A percentile compares a stretch with the other conserved stretches of the same genome.
Evolutionary conservation across 495 filamentous ascomycete species (phyloP).

Genomic region (Penicillium desertorum): DNA sequence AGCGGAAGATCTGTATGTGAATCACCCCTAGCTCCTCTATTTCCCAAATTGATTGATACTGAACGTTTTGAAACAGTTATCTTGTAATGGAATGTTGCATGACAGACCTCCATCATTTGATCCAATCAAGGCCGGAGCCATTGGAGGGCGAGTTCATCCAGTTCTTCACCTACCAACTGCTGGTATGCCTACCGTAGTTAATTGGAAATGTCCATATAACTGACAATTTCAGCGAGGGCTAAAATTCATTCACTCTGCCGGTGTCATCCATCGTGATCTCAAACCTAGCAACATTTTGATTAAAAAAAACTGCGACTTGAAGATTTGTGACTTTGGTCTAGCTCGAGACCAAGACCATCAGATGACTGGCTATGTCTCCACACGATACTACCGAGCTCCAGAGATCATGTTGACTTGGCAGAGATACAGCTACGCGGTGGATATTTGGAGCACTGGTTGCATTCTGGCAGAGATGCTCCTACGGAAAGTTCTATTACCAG

Average conservation of each 20-base stretch:
- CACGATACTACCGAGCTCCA: conserved; percentile 88
- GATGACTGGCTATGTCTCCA: conserved; percentile 88
- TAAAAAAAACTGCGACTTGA: conserved; percentile 94
- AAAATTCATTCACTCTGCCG: conserved; percentile 93
- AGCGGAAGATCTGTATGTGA: conserved; percentile 81
- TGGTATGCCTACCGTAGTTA: conserved; percentile 50
- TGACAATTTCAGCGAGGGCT: conserved; percentile 62
- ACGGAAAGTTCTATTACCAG: conserved; percentile 88
- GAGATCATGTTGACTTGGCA: conserved; percentile 99
- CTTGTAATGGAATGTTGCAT: conserved; percentile 90
- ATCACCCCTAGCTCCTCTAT: neutral
- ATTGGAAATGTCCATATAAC: conserved; percentile 21
- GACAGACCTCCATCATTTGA: conserved; percentile 81
- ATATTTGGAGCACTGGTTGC: conserved; percentile 94
- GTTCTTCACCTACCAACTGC: conserved; percentile 92
- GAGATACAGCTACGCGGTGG: conserved; percentile 92
- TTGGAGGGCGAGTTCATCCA: conserved; percentile 94
- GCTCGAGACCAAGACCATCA: conserved; percentile 91
- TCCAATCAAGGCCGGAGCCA: conserved; percentile 67
- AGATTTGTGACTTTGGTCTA: conserved; percentile 93
- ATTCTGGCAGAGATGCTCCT: conserved; percentile 95
- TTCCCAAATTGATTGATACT: neutral
- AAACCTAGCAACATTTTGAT: conserved; percentile 92
- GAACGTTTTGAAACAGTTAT: conserved; percentile 55
- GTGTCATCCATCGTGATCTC: conserved; percentile 86